Evolutionary conservation across 805 yeast species (phyloP).

Genomic region (Isabelozyma rhagii): DNA sequence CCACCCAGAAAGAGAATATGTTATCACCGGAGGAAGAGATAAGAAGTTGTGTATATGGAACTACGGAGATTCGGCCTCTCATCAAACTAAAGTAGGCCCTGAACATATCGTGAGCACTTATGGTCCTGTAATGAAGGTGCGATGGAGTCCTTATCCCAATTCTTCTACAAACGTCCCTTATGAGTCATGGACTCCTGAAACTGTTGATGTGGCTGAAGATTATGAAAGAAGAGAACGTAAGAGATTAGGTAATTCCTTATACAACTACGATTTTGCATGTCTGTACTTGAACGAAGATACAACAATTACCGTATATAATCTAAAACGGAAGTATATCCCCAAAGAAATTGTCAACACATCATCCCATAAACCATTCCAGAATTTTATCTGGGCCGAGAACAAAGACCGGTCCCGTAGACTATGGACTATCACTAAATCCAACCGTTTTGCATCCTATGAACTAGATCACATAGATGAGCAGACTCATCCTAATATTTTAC

Average conservation of each 20-base stretch:
- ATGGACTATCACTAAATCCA: conserved; percentile 41
- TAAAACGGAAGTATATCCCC: conserved; percentile 72
- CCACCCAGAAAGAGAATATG: conserved; percentile 79
- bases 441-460: conserved; percentile 33
- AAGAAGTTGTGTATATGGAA: conserved; percentile 77
- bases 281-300: conserved; percentile 74
- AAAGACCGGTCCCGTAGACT: conserved; percentile 18
- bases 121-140: conserved; percentile 72
- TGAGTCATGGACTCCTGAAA: conserved; percentile 6
- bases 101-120: conserved; percentile 72
- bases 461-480: conserved; percentile 17
- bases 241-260: conserved; percentile 27
- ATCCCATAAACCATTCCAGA: conserved; percentile 39
- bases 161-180: not conserved
- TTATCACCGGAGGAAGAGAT: conserved; percentile 92
- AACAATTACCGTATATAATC: conserved; percentile 63
- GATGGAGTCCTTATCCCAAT: conserved; percentile 49
- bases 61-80: conserved; percentile 24
- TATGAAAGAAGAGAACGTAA: conserved; percentile 6
- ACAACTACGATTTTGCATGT: conserved; percentile 67
- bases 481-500: conserved; percentile 18
- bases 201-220: conserved; percentile 1
- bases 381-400: conserved; percentile 40
- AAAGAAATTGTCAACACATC: conserved; percentile 57
- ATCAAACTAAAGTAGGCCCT: conserved; percentile 40